Base-by-base conservation (phyloP, 2,329 filamentous ascomycete genomes). In the Stromatinia cepivora region DNA sequence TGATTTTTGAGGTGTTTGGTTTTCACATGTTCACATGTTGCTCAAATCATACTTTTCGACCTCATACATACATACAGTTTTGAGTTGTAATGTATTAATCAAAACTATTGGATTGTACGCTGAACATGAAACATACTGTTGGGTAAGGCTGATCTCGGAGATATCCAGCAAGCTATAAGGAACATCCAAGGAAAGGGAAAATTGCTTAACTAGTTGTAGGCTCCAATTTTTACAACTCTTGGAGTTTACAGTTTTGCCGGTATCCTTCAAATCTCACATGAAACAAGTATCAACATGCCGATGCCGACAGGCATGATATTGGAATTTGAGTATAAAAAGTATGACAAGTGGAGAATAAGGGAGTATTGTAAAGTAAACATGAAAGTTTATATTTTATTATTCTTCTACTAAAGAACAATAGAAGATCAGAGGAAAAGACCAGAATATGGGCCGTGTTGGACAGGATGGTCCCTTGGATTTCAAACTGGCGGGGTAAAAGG, bases 111-210 rank as follows among this genome's bases (percentile, higher is more conserved):
- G 36, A 28, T 46, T 6, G 39, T 31, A 46, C 42, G 25, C 15
- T 61, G 57, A 61, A 46, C 57, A 46, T 46, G 42, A 61, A 61
- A 61, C 39, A 31, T 25, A 22, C 39, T 46, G 34, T 61, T 22
- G 31, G 25, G 42, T 46, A 31, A 15, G 48, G 46, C 39, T 52
- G 34, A 64, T 63, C 45, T 36, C 45, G 59, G 59, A 63, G 31
- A 50, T 25, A 10, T 36, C 46, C 61, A 64, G 61, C 61, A 52
- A 52, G 34, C 61, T 36, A 63, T 52, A 31, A 20, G 58, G 58
- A 20, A 46, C 8, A 31, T 52, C 22, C 46, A 64, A 39, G 48
- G n/a, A 28, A 52, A 34, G 11, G 46, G 31, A 11, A 52, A 17
- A 7, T 39, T 53, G 22, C 31, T 42, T 28, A 22, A 5, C 46